These are phyloP conservation scores for Pichia norvegensis DNA, from an alignment of 1,139 yeast genomes.

Conservation along the genomic window DNA sequence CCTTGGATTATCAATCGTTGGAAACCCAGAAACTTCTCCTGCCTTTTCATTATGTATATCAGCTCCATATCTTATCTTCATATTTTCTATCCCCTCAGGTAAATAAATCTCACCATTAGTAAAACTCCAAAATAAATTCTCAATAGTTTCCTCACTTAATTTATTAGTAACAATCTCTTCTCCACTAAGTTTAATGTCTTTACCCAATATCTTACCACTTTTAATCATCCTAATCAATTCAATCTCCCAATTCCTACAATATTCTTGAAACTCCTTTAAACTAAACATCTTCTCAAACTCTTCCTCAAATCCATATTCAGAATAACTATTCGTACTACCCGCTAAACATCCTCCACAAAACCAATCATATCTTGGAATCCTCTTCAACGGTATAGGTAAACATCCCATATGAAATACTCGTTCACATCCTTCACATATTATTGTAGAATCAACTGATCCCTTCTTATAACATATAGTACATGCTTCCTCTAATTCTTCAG, in stretches of 20 bases:
- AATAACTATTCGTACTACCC: conserved; percentile 76
- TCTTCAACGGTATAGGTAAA: conserved; percentile 42
- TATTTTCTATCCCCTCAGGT: conserved; percentile 32
- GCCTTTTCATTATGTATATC: conserved; percentile 57
- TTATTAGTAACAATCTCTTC: not conserved
- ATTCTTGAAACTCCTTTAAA: conserved; percentile 49
- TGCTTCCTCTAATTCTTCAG: conserved; percentile 12
- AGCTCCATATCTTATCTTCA: conserved; percentile 67
- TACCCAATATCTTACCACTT: conserved; percentile 2
- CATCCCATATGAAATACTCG: conserved; percentile 60
- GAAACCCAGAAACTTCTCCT: conserved; percentile 67
- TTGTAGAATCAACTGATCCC: conserved; percentile 42
- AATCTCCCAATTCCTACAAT: conserved; percentile 46
- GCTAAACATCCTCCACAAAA: conserved; percentile 73
- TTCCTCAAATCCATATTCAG: conserved; percentile 85
- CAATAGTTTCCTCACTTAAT: conserved; percentile 29
- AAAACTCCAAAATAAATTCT: conserved; percentile 54
- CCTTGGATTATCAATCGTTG: conserved; percentile 27
- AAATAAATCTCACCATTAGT: conserved; percentile 21
- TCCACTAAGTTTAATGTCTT: conserved; percentile 2
- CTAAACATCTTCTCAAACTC: conserved; percentile 44
- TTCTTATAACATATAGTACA: conserved; percentile 50
- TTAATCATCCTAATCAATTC: conserved; percentile 14
- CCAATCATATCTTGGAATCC: conserved; percentile 59
- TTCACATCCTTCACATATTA: conserved; percentile 70